Evolutionary conservation across 495 filamentous ascomycete species (phyloP), one percentile per base, ranked within the genome.

Genomic region (Talaromyces ruber): DNA sequence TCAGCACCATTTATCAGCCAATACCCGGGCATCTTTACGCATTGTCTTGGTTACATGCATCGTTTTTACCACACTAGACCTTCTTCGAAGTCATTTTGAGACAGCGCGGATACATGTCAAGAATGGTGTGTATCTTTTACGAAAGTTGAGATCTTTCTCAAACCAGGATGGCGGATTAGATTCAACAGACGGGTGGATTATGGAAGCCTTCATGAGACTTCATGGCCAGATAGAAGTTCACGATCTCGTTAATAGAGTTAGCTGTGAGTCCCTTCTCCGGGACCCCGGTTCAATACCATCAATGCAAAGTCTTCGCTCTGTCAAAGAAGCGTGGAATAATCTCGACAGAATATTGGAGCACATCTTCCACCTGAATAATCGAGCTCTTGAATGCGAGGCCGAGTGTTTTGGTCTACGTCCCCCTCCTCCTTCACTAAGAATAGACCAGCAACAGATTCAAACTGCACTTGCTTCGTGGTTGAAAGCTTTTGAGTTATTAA

Each of bases 51-150:
- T 71, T 18, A 64, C 64, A 6, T 75, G 72, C 26, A 56, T 67
- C 11, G 30, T 75, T 5, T 73, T 75, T 32, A 39, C 69, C 9
- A 71, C 66, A 29, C 53, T 75, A 0, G 72, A 75, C 26, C 68
- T 71, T 60, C 58, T 75, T 3, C 63, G 60, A 18, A 63, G 61
- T 0, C 66, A 72, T 30, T 53, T 53, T 43, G 26, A 25, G n/a
- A 64, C 64, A 26, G 69, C 71, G 0, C 47, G 71, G 18, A 62
- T 67, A 58, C 70, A 73, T 54, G 51, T 68, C 2, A 26, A 63
- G 26, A 64, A 62, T 4, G 68, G 67, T 0, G 21, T 70, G 24
- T 47, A 32, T 25, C 45, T 60, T 29, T 11, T 60, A 8, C 29
- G 29, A 32, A 28, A 34, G 26, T 34, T 29, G 29, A 30, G 26